Percentiles rank a stretch among this genome's conserved stretches.
Evolutionary conservation across 441 rosid genomes (phyloP).

Genomic region (Populus hybrid): DNA sequence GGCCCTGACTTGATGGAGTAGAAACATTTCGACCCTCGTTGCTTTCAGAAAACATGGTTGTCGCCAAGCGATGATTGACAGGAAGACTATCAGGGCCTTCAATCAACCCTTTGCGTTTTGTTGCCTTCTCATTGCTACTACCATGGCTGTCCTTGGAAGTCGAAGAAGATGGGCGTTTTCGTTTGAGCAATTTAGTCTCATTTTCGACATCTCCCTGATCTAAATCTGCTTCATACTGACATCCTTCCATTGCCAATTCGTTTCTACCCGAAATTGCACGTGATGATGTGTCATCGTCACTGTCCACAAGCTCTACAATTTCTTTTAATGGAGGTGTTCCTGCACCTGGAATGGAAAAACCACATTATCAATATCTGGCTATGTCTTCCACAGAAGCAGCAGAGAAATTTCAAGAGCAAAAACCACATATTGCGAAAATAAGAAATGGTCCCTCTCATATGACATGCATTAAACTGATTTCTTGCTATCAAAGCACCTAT

Average conservation of each 20-base stretch:
- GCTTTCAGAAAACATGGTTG: constrained; percentile 7
- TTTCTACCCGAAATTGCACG: constrained; percentile 4
- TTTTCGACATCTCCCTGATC: constrained; percentile 7
- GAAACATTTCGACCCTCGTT: not conserved
- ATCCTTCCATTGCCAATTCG: not conserved
- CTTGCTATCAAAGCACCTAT: too few relatives aligned
- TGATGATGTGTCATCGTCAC: constrained; percentile 32
- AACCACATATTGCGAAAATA: too few relatives aligned
- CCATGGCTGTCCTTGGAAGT: not conserved
- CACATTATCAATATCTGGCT: not conserved
- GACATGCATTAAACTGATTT: too few relatives aligned
- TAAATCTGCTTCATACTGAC: not conserved
- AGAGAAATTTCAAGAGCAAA: too few relatives aligned
- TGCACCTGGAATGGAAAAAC: constrained; percentile 17
- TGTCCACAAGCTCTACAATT: constrained; percentile 28
- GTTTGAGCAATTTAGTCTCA: constrained; percentile 21
- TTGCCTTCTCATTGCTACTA: constrained; percentile 3
- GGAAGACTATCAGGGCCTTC: constrained; percentile 13
- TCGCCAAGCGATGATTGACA: not conserved
- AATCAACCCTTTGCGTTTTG: constrained; percentile 14
- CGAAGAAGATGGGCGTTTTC: constrained; percentile 23
- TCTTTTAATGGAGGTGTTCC: constrained; percentile 9
- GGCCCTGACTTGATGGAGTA: not conserved
- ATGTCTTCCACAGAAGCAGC: too few relatives aligned
- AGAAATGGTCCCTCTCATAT: too few relatives aligned